Evolutionary conservation across 2,329 filamentous ascomycete genomes (phyloP).

Genomic region (Chaetothyriales sp.): DNA sequence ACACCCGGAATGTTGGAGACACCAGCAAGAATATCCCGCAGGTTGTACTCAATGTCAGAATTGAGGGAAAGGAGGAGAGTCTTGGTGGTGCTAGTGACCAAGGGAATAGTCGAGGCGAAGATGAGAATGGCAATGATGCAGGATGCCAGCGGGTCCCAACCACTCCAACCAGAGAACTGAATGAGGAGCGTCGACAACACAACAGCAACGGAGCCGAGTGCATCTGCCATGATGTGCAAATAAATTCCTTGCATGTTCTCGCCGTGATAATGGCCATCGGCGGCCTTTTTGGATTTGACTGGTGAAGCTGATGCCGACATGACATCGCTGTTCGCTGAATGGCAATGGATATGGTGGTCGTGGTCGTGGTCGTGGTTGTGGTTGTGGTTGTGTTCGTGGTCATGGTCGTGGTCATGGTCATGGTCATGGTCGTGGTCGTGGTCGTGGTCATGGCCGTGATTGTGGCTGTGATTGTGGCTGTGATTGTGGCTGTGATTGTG

Average conservation of each 20-base stretch:
- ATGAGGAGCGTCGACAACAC: conserved; percentile 84
- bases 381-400: conserved; percentile 27
- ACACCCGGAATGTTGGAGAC: conserved; percentile 74
- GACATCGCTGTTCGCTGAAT: conserved; percentile 4
- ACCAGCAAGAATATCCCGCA: conserved; percentile 74
- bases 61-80: conserved; percentile 74
- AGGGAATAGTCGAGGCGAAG: conserved; percentile 76
- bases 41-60: conserved; percentile 69
- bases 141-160: conserved; percentile 89
- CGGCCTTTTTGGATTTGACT: conserved; percentile 18
- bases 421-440: conserved; percentile 30
- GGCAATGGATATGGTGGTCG: conserved; percentile 17
- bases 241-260: conserved; percentile 99
- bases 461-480: conserved; percentile 48
- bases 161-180: conserved; percentile 75
- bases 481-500: conserved; percentile 41
- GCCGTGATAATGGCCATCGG: conserved; percentile 54
- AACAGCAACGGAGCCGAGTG: conserved; percentile 83
- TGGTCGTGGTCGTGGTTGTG: conserved; percentile 17
- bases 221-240: conserved; percentile 86
- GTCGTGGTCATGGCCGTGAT: conserved; percentile 32
- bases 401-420: conserved; percentile 34
- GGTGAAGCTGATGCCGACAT: conserved; percentile 19
- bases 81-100: conserved; percentile 73
- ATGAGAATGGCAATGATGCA: conserved; percentile 89